phyloP scores from a whole-genome alignment of 805 yeast genomes.

The Phaffomyces thermotolerans region DNA sequence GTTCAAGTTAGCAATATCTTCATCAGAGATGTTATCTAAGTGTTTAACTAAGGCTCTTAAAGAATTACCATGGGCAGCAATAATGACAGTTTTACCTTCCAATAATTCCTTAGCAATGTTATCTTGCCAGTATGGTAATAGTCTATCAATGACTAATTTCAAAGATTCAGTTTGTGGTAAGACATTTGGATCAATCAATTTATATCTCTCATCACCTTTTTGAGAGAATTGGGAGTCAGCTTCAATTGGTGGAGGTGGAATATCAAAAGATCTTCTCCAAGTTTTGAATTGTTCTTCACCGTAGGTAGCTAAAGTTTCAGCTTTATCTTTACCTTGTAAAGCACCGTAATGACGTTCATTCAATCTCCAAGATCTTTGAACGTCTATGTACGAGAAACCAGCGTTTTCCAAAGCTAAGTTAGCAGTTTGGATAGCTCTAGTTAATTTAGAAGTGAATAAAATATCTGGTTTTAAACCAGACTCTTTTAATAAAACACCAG shows the following conservation, averaged over 20 bases:
- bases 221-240: constrained; percentile 79
- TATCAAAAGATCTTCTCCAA: constrained; percentile 96
- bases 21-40: constrained; percentile 89
- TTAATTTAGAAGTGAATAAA: constrained; percentile 81
- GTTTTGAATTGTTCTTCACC: constrained; percentile 92
- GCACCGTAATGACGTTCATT: constrained; percentile 99
- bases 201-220: constrained; percentile 78
- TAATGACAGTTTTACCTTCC: constrained; percentile 81
- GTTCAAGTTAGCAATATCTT: constrained; percentile 87
- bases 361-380: constrained; percentile 93
- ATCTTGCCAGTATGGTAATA: constrained; percentile 96
- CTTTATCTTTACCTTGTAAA: constrained; percentile 97
- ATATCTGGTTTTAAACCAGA: constrained; percentile 80
- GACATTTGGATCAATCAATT: constrained; percentile 72
- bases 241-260: constrained; percentile 89
- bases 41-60: constrained; percentile 94
- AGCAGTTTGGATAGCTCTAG: constrained; percentile 97
- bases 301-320: constrained; percentile 77
- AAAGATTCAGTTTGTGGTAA: constrained; percentile 93
- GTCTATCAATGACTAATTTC: constrained; percentile 90
- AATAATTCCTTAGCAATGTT: constrained; percentile 78
- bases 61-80: constrained; percentile 98
- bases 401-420: constrained; percentile 86
- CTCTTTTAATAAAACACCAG: constrained; percentile 87
- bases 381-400: constrained; percentile 87